Conservation (phyloP, 2,329 filamentous ascomycete species). For the Claviceps humidiphila region DNA sequence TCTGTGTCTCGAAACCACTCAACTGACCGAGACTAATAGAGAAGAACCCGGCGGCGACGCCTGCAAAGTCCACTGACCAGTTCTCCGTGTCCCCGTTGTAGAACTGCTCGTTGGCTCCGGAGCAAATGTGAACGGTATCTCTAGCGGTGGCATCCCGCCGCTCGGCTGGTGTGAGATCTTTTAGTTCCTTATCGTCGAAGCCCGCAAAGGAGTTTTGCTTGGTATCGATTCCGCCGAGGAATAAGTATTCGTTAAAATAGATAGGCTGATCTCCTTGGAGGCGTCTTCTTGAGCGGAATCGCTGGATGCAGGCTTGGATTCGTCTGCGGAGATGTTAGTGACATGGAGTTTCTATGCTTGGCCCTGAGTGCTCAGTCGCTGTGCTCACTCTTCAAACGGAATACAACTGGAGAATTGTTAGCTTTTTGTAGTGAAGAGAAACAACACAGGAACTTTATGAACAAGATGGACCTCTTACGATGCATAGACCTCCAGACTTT, state of each 20-base stretch:
- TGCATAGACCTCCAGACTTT: constrained; percentile 53
- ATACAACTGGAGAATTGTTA: constrained; percentile 9
- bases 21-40: constrained; percentile 43
- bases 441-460: neutral
- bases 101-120: constrained; percentile 29
- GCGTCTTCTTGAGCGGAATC: constrained; percentile 65
- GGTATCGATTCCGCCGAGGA: constrained; percentile 66
- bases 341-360: neutral
- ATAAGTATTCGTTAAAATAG: constrained; percentile 69
- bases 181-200: constrained; percentile 40
- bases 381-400: constrained; percentile 41
- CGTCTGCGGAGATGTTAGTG: constrained; percentile 36
- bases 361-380: neutral
- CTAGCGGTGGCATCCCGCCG: constrained; percentile 51
- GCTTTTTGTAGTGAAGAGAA: neutral
- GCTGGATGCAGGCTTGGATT: constrained; percentile 73
- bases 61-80: constrained; percentile 72
- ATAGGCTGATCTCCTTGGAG: constrained; percentile 48
- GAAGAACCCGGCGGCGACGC: constrained; percentile 67
- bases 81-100: constrained; percentile 39
- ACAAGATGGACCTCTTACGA: constrained; percentile 33
- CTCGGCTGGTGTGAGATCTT: constrained; percentile 43
- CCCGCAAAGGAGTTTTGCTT: constrained; percentile 44
- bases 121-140: constrained; percentile 40
- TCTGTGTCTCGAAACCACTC: constrained; percentile 39